Conservation (phyloP, 352 stramenopile genomes). For the Phytophthora melonis region DNA sequence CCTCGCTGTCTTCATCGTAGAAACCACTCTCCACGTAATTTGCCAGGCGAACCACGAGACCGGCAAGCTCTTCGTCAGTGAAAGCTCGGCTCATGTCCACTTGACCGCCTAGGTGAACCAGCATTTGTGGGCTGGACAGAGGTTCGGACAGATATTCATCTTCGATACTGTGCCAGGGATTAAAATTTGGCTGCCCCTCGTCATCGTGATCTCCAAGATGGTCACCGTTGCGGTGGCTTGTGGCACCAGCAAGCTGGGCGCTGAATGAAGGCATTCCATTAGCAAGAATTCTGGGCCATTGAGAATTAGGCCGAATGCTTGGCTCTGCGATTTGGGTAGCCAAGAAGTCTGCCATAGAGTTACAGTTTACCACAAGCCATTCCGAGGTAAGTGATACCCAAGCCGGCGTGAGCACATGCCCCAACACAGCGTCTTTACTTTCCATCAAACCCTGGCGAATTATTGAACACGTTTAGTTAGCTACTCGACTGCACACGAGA, state of each 20-base stretch:
- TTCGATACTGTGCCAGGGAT: constrained; percentile 75
- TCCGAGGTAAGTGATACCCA: constrained; percentile 49
- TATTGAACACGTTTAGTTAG: neutral
- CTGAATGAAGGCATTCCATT: constrained; percentile 49
- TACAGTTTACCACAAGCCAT: constrained; percentile 65
- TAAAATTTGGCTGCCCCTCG: constrained; percentile 45
- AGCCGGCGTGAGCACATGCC: constrained; percentile 56
- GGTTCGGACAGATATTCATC: constrained; percentile 61
- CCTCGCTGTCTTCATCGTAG: constrained; percentile 25
- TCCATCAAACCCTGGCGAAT: constrained; percentile 49
- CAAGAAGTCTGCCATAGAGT: constrained; percentile 44
- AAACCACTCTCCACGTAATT: constrained; percentile 12
- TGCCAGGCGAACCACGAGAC: constrained; percentile 37
- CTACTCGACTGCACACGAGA: neutral
- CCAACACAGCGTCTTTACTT: constrained; percentile 20
- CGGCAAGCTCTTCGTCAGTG: constrained; percentile 44
- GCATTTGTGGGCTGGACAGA: constrained; percentile 55
- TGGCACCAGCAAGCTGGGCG: constrained; percentile 40
- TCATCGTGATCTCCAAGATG: constrained; percentile 50
- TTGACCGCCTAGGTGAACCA: constrained; percentile 72
- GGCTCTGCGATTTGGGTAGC: neutral
- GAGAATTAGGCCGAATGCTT: constrained; percentile 12
- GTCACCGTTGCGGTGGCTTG: constrained; percentile 48
- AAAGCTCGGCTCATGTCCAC: constrained; percentile 63
- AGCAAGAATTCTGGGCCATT: constrained; percentile 55